Evolutionary conservation across 306 rosid species (phyloP).

Genomic region (cucumber (Cucumis sativus)): Cucumber_9930_V3 NC_026656.2:13812001-13812500

Average conservation of each 20-base stretch:
- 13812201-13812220: slow-evolving; percentile 37
- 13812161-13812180: slow-evolving; percentile 45
- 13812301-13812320: slow-evolving; percentile 38
- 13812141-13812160: slow-evolving; percentile 39
- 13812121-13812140: slow-evolving; percentile 25
- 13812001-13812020: slow-evolving; percentile 53
- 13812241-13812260: slow-evolving; percentile 24
- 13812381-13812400: slow-evolving; percentile 14
- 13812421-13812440: slow-evolving; percentile 25
- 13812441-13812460: slow-evolving; percentile 40
- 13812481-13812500: slow-evolving; percentile 27
- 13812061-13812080: slow-evolving; percentile 68
- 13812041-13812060: slow-evolving; percentile 91
- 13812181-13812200: slow-evolving; percentile 38
- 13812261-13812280: slow-evolving; percentile 20
- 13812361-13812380: slow-evolving; percentile 46
- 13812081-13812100: slow-evolving; percentile 61
- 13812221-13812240: slow-evolving; percentile 34
- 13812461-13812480: slow-evolving; percentile 29
- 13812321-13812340: slow-evolving; percentile 24
- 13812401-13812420: slow-evolving; percentile 14
- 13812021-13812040: slow-evolving; percentile 52
- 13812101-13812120: slow-evolving; percentile 95
- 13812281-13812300: slow-evolving; percentile 35
- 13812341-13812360: slow-evolving; percentile 21